These are phyloP conservation scores for Naganishia antarctica DNA, from an alignment of 768 basidiomycete genomes.

Conservation along the genomic window DNA sequence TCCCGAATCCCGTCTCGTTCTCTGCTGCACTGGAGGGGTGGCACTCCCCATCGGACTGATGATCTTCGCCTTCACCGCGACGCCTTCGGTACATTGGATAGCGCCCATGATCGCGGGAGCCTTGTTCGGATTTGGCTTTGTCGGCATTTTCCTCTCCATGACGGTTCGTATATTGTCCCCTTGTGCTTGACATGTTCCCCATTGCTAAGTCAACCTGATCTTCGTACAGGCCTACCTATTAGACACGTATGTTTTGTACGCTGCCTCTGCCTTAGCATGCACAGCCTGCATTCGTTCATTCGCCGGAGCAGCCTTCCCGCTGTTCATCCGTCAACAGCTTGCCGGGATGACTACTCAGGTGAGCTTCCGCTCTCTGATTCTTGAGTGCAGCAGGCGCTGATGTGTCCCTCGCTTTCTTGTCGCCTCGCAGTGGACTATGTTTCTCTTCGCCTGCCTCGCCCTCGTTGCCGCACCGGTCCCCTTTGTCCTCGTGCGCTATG, in stretches of 20 bases:
- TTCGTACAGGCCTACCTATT: slow-evolving; percentile 35
- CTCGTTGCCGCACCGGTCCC: not conserved
- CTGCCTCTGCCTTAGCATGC: slow-evolving; percentile 58
- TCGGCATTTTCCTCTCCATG: not conserved
- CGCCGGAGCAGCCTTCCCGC: slow-evolving; percentile 68
- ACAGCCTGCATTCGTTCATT: slow-evolving; percentile 61
- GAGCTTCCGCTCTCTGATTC: not conserved
- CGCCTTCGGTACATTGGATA: slow-evolving; percentile 63
- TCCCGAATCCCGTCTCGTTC: slow-evolving; percentile 63
- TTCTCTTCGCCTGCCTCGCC: not conserved
- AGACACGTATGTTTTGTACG: slow-evolving; percentile 42
- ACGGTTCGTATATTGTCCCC: not conserved
- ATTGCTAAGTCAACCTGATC: slow-evolving; percentile 64
- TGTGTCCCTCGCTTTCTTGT: not conserved
- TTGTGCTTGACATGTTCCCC: slow-evolving; percentile 51
- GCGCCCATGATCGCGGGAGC: slow-evolving; percentile 60
- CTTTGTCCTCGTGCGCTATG: slow-evolving; percentile 15
- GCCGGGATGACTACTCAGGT: slow-evolving; percentile 16
- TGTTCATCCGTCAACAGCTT: slow-evolving; percentile 55
- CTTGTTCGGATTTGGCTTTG: slow-evolving; percentile 46
- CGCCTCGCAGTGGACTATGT: slow-evolving; percentile 1
- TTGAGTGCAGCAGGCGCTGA: not conserved
- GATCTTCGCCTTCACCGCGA: slow-evolving; percentile 66
- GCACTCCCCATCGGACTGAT: slow-evolving; percentile 65
- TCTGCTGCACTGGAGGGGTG: slow-evolving; percentile 39